Evolutionary conservation across 1,139 yeast genomes (phyloP).

Genomic region (Yamadazyma taylorii): DNA sequence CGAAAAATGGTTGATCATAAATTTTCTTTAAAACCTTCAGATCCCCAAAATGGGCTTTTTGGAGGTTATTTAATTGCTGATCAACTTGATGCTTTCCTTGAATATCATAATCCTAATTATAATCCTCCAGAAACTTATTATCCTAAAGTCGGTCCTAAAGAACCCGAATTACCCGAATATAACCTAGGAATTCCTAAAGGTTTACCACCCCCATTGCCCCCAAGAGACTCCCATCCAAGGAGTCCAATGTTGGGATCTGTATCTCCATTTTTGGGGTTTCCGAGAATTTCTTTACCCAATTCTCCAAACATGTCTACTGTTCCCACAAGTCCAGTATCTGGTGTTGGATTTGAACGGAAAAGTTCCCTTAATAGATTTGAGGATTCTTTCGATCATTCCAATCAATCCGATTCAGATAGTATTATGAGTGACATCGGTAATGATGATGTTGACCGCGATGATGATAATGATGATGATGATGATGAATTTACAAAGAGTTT

Average conservation of each 20-base stretch:
- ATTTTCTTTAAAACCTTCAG: conserved; percentile 29
- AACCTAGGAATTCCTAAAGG: conserved; percentile 4
- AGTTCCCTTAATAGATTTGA: background rate
- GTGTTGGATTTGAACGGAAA: background rate
- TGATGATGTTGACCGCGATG: conserved; percentile 9
- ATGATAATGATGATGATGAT: conserved; percentile 13
- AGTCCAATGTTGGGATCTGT: conserved; percentile 8
- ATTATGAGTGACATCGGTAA: conserved; percentile 13
- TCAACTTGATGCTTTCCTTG: conserved; percentile 31
- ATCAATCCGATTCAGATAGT: conserved; percentile 18
- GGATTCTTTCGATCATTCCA: conserved; percentile 8
- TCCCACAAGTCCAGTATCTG: conserved; percentile 12
- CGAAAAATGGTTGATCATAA: conserved; percentile 24
- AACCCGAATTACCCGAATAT: conserved; percentile 18
- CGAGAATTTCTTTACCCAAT: conserved; percentile 13
- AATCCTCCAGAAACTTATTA: conserved; percentile 32
- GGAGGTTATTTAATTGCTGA: conserved; percentile 33
- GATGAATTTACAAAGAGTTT: conserved; percentile 15
- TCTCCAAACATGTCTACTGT: conserved; percentile 9
- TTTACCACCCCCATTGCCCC: conserved; percentile 30
- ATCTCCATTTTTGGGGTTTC: conserved; percentile 14
- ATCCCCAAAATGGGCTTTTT: conserved; percentile 34
- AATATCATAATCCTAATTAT: conserved; percentile 28
- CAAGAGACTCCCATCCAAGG: conserved; percentile 26
- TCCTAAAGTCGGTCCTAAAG: conserved; percentile 25